Conservation (phyloP, 2,329 filamentous ascomycete genomes). For the Sphaerostilbella broomeana region DNA sequence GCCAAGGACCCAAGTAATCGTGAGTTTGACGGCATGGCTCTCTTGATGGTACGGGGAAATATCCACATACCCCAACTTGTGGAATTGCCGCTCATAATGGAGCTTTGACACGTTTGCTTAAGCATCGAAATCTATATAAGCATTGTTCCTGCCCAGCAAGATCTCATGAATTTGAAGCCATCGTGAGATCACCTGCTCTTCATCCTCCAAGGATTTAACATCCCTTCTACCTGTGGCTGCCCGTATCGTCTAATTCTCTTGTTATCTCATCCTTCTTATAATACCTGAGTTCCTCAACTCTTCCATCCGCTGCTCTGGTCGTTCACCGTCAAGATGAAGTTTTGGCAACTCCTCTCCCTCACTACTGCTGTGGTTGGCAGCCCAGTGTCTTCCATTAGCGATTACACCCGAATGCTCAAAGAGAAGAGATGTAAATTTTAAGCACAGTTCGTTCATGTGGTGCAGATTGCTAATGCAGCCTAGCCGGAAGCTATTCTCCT, state of each 20-base stretch:
- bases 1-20: no score
- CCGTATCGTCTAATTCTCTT: background rate
- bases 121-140: no score
- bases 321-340: constrained; percentile 1
- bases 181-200: background rate
- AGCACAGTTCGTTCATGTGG: no score
- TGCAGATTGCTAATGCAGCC: background rate
- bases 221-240: no score
- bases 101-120: no score
- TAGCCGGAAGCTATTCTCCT: constrained; percentile 1
- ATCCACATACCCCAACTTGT: no score
- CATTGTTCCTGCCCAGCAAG: no score
- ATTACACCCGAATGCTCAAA: constrained; percentile 24
- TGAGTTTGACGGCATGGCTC: no score
- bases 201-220: no score
- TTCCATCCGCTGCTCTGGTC: background rate
- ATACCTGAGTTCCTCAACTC: background rate
- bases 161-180: no score
- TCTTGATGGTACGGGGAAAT: no score
- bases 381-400: constrained; percentile 19
- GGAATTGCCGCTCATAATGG: no score
- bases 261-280: background rate
- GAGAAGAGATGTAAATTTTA: constrained; percentile 28
- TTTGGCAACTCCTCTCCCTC: constrained; percentile 20
- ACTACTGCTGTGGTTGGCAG: constrained; percentile 22